A percentile compares a stretch with the other conserved stretches of the same genome.
Evolutionary conservation across 208 protist species (phyloP).

Genomic region (Crithidia brevicula): DNA sequence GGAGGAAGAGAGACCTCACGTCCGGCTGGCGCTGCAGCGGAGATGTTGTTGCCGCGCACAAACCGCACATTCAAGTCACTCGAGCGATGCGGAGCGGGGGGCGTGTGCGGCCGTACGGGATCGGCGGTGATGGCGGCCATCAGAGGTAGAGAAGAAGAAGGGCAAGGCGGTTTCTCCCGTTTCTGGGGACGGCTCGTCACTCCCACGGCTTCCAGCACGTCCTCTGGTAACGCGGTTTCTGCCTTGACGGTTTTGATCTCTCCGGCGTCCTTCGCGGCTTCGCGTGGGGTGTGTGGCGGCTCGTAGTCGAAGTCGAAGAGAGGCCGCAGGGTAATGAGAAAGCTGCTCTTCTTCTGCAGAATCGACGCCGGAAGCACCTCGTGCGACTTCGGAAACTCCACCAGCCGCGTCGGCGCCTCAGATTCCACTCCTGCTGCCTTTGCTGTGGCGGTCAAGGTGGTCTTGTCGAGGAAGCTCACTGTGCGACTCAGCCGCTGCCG

Average conservation of each 20-base stretch:
- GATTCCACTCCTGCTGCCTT: too few relatives aligned
- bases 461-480: conserved; percentile 8
- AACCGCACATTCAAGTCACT: background rate
- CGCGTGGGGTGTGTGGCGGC: conserved; percentile 9
- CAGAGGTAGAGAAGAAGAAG: too few relatives aligned
- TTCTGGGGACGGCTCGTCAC: background rate
- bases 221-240: too few relatives aligned
- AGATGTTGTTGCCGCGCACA: background rate
- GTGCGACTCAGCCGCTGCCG: background rate
- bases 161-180: too few relatives aligned
- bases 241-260: background rate
- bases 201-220: too few relatives aligned
- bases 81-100: background rate
- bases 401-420: too few relatives aligned
- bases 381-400: background rate
- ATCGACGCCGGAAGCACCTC: conserved; percentile 23
- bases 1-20: background rate
- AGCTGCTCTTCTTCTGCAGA: conserved; percentile 26
- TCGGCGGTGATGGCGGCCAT: too few relatives aligned
- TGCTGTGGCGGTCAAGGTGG: background rate
- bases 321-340: background rate
- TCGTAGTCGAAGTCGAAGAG: conserved; percentile 32
- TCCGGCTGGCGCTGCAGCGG: background rate
- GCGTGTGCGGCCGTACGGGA: background rate
- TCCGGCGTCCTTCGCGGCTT: background rate